A percentile compares a stretch with the other conserved stretches of the same genome.
Conservation (phyloP, 495 filamentous ascomycete genomes). For the Neurospora terricola region DNA sequence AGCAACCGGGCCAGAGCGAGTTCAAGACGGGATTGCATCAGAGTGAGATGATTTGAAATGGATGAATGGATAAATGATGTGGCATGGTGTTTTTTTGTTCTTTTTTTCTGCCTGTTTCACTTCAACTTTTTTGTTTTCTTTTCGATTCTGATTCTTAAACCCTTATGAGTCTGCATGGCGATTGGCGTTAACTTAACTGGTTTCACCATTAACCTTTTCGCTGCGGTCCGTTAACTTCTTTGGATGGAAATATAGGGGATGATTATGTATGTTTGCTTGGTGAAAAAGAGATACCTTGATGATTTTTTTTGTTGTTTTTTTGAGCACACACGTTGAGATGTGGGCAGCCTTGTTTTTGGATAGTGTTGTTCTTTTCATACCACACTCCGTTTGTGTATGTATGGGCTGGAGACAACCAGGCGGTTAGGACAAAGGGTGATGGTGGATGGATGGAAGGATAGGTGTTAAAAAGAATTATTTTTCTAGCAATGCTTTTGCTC, state of each 20-base stretch:
- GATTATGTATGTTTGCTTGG: not conserved
- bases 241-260: constrained; percentile 12
- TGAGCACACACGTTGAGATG: not conserved
- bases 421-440: not conserved
- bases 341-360: not conserved
- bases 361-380: not conserved
- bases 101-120: not conserved
- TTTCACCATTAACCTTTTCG: constrained; percentile 17
- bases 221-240: constrained; percentile 12
- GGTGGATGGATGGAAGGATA: not conserved
- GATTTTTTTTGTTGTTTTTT: not conserved
- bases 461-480: not conserved
- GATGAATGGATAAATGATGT: not conserved
- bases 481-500: not conserved
- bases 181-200: constrained; percentile 9
- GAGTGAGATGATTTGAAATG: constrained; percentile 36
- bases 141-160: constrained; percentile 10
- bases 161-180: constrained; percentile 8
- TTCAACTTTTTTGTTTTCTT: constrained; percentile 7
- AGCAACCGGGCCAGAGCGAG: constrained; percentile 22
- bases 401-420: not conserved
- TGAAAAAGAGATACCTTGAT: not conserved
- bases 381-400: not conserved
- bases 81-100: not conserved
- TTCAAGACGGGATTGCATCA: constrained; percentile 33